phyloP scores from a whole-genome alignment of 805 yeast species.

The Clavispora carvajalis region DNA sequence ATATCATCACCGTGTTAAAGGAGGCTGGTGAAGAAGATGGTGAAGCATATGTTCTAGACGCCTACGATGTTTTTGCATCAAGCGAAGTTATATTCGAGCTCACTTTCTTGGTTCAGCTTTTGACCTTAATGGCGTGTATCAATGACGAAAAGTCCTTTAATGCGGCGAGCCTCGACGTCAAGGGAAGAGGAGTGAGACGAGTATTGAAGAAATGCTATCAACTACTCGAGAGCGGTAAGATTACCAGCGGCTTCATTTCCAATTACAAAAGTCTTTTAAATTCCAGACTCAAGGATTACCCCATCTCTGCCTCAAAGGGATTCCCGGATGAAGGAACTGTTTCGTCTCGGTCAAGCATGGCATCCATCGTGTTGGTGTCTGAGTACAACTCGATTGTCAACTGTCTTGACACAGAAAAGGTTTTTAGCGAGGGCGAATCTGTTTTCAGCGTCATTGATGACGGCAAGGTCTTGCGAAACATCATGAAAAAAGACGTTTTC shows the following conservation, averaged over 20 bases:
- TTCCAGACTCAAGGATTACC: constrained; percentile 44
- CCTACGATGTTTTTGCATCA: constrained; percentile 57
- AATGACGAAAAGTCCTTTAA: constrained; percentile 20
- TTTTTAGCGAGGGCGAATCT: constrained; percentile 18
- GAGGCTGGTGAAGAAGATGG: constrained; percentile 35
- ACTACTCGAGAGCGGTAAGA: constrained; percentile 44
- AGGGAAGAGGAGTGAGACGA: constrained; percentile 35
- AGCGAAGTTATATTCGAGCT: constrained; percentile 61
- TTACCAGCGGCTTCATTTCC: constrained; percentile 36
- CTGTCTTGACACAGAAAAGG: constrained; percentile 28
- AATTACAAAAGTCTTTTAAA: constrained; percentile 30
- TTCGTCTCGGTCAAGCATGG: constrained; percentile 37
- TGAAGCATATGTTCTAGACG: constrained; percentile 42
- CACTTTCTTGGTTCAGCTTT: constrained; percentile 46
- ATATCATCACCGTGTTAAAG: constrained; percentile 25
- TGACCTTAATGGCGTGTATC: constrained; percentile 32
- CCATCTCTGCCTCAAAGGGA: constrained; percentile 27
- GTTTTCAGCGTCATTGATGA: constrained; percentile 48
- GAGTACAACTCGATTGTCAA: constrained; percentile 49
- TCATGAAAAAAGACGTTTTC: constrained; percentile 43
- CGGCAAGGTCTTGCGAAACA: constrained; percentile 52
- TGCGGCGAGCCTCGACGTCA: constrained; percentile 21
- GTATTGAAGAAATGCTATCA: constrained; percentile 57
- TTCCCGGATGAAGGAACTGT: constrained; percentile 2
- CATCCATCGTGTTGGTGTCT: constrained; percentile 49